phyloP scores from a whole-genome alignment of 805 yeast genomes.

The Metahyphopichia silvanorum region DNA sequence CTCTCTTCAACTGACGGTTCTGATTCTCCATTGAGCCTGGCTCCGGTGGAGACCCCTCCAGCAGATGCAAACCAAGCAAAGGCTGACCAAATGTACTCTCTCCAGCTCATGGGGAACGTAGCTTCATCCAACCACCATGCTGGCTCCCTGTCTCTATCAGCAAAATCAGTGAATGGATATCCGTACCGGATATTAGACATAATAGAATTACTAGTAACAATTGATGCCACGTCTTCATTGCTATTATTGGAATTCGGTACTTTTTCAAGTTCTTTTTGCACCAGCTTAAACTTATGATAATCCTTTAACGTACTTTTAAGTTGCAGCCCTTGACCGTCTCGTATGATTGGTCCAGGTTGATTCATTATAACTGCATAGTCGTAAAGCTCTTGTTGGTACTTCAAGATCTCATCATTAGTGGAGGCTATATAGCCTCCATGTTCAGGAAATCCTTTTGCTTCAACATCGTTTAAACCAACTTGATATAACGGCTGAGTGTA shows the following conservation, averaged over 20 bases:
- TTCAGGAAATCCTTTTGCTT: neutral
- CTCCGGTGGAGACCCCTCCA: slow-evolving; percentile 42
- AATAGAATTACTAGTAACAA: slow-evolving; percentile 25
- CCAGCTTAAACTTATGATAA: slow-evolving; percentile 31
- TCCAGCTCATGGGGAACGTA: slow-evolving; percentile 52
- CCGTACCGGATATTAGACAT: slow-evolving; percentile 11
- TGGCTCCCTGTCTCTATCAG: slow-evolving; percentile 20
- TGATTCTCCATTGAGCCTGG: neutral
- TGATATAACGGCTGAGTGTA: slow-evolving; percentile 55
- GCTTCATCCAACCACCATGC: slow-evolving; percentile 42
- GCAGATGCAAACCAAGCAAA: slow-evolving; percentile 88
- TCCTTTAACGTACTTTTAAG: slow-evolving; percentile 34
- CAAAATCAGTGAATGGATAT: slow-evolving; percentile 2
- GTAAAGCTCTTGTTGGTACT: slow-evolving; percentile 50
- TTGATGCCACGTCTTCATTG: slow-evolving; percentile 26
- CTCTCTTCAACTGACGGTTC: slow-evolving; percentile 1
- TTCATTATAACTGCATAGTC: slow-evolving; percentile 39
- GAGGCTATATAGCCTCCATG: slow-evolving; percentile 53
- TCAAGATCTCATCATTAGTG: slow-evolving; percentile 64
- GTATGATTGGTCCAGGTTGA: slow-evolving; percentile 7
- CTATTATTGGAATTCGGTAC: slow-evolving; percentile 10
- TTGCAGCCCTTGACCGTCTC: slow-evolving; percentile 7
- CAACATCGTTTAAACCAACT: slow-evolving; percentile 56
- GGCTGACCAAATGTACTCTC: slow-evolving; percentile 63
- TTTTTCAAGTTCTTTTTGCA: slow-evolving; percentile 21